These are phyloP conservation scores for Filobasidium floriforme DNA, from an alignment of 768 basidiomycete genomes.

Conservation along the genomic window DNA sequence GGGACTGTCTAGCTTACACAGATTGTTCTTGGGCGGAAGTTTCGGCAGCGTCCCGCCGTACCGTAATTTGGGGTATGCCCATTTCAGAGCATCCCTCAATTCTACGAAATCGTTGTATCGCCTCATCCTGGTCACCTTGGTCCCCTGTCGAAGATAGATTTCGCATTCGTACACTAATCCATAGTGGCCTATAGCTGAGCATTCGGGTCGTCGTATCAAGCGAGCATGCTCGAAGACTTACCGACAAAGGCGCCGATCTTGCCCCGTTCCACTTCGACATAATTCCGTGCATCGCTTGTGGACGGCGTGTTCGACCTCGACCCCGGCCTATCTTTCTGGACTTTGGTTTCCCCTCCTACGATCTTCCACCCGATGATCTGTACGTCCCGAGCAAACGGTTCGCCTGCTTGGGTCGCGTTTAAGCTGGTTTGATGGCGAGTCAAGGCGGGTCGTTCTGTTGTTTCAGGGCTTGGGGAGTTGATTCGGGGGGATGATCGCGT, in stretches of 20 bases:
- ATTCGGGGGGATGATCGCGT: not conserved
- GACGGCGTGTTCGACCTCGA: conserved; percentile 21
- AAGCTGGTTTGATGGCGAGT: not conserved
- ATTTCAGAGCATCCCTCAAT: conserved; percentile 27
- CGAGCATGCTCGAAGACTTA: conserved; percentile 23
- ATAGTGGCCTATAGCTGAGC: no score
- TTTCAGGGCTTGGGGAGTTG: not conserved
- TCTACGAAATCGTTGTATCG: conserved; percentile 40
- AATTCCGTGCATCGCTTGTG: not conserved
- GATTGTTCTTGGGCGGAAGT: conserved; percentile 39
- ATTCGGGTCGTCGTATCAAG: not conserved
- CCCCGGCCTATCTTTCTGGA: not conserved
- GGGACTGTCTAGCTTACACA: conserved; percentile 26
- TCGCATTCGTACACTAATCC: conserved; percentile 43
- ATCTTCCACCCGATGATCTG: conserved; percentile 37
- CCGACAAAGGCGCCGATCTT: conserved; percentile 42
- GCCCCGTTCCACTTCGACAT: conserved; percentile 23
- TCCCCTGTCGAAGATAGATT: conserved; percentile 29
- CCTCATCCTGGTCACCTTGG: conserved; percentile 18
- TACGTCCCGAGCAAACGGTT: conserved; percentile 34
- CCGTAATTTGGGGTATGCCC: conserved; percentile 28
- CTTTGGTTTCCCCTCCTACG: conserved; percentile 31
- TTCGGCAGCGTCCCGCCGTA: conserved; percentile 29
- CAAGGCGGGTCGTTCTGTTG: not conserved
- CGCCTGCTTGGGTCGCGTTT: not conserved